Percentiles rank a stretch among this genome's conserved stretches.
These are phyloP conservation scores for Porodaedalea pini DNA, from an alignment of 1,284 basidiomycete species.

Conservation along the genomic window DNA sequence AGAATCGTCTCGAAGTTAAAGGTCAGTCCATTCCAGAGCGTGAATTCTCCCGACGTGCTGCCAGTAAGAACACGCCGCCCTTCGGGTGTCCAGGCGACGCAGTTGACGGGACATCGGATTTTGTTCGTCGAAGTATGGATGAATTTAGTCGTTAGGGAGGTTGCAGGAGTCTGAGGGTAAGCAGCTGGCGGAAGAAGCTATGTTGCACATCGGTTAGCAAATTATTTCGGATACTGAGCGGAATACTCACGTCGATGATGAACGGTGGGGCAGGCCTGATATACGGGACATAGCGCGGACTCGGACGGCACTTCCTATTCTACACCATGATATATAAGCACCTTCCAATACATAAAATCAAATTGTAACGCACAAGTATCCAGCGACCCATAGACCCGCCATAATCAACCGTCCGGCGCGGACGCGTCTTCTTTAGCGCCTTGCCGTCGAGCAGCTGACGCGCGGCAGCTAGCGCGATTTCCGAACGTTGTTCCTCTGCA, in stretches of 20 bases:
- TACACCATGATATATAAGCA: background rate
- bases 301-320: constrained; percentile 66
- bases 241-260: constrained; percentile 70
- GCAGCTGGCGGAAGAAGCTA: constrained; percentile 91
- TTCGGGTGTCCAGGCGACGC: constrained; percentile 97
- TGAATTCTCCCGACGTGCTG: constrained; percentile 96
- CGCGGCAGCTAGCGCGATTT: constrained; percentile 71
- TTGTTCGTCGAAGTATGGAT: constrained; percentile 99
- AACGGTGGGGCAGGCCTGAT: constrained; percentile 80
- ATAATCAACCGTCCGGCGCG: constrained; percentile 92
- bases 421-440: constrained; percentile 85
- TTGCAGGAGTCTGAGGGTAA: constrained; percentile 84
- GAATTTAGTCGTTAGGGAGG: constrained; percentile 92
- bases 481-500: constrained; percentile 69
- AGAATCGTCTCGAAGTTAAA: constrained; percentile 99
- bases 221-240: constrained; percentile 14
- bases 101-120: constrained; percentile 94
- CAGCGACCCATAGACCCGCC: constrained; percentile 84
- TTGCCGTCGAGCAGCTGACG: constrained; percentile 68
- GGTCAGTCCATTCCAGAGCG: constrained; percentile 97
- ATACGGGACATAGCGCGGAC: constrained; percentile 68
- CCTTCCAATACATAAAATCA: background rate
- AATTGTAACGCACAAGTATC: constrained; percentile 58
- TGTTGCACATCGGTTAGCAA: constrained; percentile 8
- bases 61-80: constrained; percentile 90